Conservation (phyloP, 2,329 filamentous ascomycete genomes). For the Botrytis pseudocinerea region DNA sequence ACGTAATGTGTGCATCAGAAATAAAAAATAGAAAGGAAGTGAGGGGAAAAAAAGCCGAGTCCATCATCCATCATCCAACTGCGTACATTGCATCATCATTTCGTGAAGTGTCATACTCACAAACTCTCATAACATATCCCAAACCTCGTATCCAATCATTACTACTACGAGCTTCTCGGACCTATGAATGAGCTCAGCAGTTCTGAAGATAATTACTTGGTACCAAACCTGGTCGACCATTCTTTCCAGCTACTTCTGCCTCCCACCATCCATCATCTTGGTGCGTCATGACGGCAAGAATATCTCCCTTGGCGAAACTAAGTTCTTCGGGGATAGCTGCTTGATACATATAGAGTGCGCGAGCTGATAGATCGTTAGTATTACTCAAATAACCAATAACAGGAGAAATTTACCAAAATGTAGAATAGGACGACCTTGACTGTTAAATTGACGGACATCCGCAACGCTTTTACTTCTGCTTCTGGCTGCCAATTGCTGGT, state of each 20-base stretch:
- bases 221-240: constrained; percentile 60
- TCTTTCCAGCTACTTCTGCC: constrained; percentile 79
- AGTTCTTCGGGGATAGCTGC: constrained; percentile 95
- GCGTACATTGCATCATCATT: constrained; percentile 7
- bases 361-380: constrained; percentile 57
- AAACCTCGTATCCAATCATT: constrained; percentile 1
- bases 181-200: constrained; percentile 31
- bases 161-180: neutral
- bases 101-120: constrained; percentile 14
- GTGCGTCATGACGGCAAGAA: constrained; percentile 81
- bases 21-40: neutral
- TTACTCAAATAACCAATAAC: constrained; percentile 12
- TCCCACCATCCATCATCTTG: constrained; percentile 99
- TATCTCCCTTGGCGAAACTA: constrained; percentile 88
- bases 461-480: constrained; percentile 81
- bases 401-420: constrained; percentile 78
- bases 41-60: neutral
- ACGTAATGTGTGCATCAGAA: neutral
- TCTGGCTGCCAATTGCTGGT: constrained; percentile 44
- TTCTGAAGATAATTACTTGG: constrained; percentile 64
- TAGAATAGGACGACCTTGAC: constrained; percentile 82
- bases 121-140: constrained; percentile 6
- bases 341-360: constrained; percentile 90
- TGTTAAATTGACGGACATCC: constrained; percentile 78
- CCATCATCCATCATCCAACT: neutral